phyloP scores from a whole-genome alignment of 2,329 filamentous ascomycete genomes.

The Raffaelea arxii region DNA sequence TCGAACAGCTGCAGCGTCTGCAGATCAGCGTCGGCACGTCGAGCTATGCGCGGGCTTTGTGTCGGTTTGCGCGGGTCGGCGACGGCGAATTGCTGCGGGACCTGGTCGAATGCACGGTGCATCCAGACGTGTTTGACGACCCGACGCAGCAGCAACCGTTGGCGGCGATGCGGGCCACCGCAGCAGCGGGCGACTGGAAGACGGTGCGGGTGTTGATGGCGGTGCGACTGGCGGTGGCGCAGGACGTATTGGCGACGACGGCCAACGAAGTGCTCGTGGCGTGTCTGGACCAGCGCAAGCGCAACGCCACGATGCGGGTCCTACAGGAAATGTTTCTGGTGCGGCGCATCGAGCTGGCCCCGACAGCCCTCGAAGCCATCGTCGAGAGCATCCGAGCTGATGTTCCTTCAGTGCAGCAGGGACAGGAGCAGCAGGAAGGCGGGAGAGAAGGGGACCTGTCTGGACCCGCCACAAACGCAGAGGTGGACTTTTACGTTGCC shows the following conservation, averaged over 20 bases:
- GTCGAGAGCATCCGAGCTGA: conserved; percentile 20
- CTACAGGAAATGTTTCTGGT: conserved; percentile 18
- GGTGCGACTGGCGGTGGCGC: conserved; percentile 26
- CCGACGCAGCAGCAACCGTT: conserved; percentile 28
- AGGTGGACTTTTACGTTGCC: conserved; percentile 21
- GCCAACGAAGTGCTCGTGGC: conserved; percentile 25
- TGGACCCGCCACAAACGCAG: too few relatives aligned
- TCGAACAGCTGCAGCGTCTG: conserved; percentile 50
- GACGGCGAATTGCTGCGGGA: conserved; percentile 39
- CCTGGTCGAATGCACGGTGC: conserved; percentile 39
- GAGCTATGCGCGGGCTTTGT: conserved; percentile 56
- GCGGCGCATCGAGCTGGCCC: conserved; percentile 20
- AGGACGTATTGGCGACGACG: conserved; percentile 17
- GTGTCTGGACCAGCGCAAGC: conserved; percentile 14
- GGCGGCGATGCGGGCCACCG: conserved; percentile 20
- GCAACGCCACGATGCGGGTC: neutral
- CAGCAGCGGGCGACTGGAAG: conserved; percentile 32
- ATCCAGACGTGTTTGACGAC: conserved; percentile 47
- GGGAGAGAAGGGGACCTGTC: too few relatives aligned
- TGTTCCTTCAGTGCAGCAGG: conserved; percentile 17
- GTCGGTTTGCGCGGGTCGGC: conserved; percentile 49
- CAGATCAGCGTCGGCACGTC: conserved; percentile 54
- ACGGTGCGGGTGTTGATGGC: conserved; percentile 34
- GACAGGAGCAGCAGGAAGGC: too few relatives aligned
- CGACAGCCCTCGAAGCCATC: conserved; percentile 16